These are phyloP conservation scores for Tetrapisispora iriomotensis DNA, from an alignment of 805 yeast genomes.

Conservation along the genomic window DNA sequence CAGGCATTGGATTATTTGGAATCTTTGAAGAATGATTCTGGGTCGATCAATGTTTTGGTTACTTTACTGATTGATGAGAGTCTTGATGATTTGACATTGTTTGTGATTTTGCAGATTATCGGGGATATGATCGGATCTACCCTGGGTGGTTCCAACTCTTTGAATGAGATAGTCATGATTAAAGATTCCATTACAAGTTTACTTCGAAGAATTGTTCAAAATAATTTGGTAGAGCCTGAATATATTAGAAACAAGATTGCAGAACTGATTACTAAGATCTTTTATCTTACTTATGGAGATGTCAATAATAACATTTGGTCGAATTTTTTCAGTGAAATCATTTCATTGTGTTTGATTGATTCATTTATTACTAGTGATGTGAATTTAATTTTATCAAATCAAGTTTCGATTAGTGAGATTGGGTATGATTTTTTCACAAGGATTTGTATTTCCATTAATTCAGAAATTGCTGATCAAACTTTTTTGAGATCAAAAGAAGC, in stretches of 20 bases:
- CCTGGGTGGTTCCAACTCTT: background rate
- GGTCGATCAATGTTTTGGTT: conserved; percentile 21
- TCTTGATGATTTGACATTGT: conserved; percentile 23
- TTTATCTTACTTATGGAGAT: conserved; percentile 26
- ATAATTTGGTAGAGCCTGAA: conserved; percentile 21
- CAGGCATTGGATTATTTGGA: conserved; percentile 36
- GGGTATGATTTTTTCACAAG: conserved; percentile 68
- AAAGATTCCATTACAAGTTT: conserved; percentile 18
- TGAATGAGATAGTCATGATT: conserved; percentile 10
- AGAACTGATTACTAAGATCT: conserved; percentile 26
- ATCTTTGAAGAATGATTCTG: conserved; percentile 19
- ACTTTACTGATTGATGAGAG: conserved; percentile 17
- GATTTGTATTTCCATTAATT: conserved; percentile 65
- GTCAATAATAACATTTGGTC: conserved; percentile 25
- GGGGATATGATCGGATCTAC: conserved; percentile 15
- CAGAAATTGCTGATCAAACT: conserved; percentile 88
- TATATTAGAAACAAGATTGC: conserved; percentile 27
- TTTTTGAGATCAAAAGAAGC: conserved; percentile 57
- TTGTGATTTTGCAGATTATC: conserved; percentile 26
- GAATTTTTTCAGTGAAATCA: conserved; percentile 24
- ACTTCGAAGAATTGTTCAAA: conserved; percentile 15
- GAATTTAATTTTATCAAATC: conserved; percentile 5
- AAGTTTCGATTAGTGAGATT: conserved; percentile 27
- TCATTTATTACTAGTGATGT: conserved; percentile 3
- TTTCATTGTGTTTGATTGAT: conserved; percentile 17